Base-by-base conservation (phyloP, 2,329 filamentous ascomycete genomes). In the Periconia macrospinosa region DNA sequence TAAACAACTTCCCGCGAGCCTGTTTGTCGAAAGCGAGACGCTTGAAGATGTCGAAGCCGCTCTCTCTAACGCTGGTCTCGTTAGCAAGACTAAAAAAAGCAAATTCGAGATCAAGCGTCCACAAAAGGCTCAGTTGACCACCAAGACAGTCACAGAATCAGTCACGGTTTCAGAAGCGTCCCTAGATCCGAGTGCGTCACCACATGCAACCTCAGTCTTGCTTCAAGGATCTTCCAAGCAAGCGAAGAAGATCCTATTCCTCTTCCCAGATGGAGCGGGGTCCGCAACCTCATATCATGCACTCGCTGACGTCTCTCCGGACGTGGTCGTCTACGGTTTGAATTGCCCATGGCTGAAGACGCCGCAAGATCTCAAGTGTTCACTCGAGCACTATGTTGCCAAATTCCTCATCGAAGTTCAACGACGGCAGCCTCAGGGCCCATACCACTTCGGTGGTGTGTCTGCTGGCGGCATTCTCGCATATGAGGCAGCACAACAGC, bases 381-480 rank as follows among this genome's bases (percentile, higher is more conserved):
- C 65, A 30, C 60, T 79, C 71, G 78, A 20, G 77, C 82, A 57
- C 75, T 79, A 5, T 69, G 71, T 13, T 77, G 78, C 87, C 0
- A 90, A 90, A 72, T 80, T 81, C 47, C 73, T 91, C 1, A 83
- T 85, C 15, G 89, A 89, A 88, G 89, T 89, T 85, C n/a, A 88
- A 87, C 1, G 89, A 20, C 54, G 56, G 33, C 74, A 76, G 52
- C 66, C 72, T 9, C 50, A 65, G 35, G 74, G 74, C 1, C 74
- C 74, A 8, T 76, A 76, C 56, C 58, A 69, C 45, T 58, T 76
- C 9, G 72, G 67, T 18, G 74, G 74, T 30, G 75, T 70, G 71
- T 74, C 70, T 13, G 65, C 67, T 14, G 74, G 74, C 18, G 73
- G 70, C 37, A 66, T 74, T 19, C 66, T 69, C 51, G 71, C 74